These are phyloP conservation scores for Phyllosticta paracitricarpa DNA, from an alignment of 2,329 filamentous ascomycete genomes.

Conservation along the genomic window DNA sequence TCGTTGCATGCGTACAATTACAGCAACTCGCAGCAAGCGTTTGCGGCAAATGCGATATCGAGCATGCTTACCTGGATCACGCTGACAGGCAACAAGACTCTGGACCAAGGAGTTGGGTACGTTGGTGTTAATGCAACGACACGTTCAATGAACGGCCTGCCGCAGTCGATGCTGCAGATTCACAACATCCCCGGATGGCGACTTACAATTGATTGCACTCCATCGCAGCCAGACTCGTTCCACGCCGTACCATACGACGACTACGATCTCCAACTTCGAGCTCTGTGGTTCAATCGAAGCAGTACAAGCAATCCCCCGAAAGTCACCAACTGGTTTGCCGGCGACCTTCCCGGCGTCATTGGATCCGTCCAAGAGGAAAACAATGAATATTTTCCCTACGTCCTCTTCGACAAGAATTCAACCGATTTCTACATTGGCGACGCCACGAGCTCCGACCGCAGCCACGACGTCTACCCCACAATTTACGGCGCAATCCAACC, in stretches of 20 bases:
- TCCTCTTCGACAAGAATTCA: neutral
- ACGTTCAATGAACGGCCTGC: neutral
- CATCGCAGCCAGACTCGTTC: neutral
- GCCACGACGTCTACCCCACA: neutral
- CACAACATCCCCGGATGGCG: constrained; percentile 4
- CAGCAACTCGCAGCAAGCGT: neutral
- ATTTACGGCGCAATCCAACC: neutral
- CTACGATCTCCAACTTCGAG: neutral
- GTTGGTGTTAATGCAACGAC: constrained; percentile 2
- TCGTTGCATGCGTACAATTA: neutral
- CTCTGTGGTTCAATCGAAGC: neutral
- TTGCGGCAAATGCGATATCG: neutral
- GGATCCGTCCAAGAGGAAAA: neutral
- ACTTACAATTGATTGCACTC: constrained; percentile 3
- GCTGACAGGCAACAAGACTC: neutral
- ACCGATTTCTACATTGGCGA: neutral
- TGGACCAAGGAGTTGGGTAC: neutral
- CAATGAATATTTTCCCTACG: neutral
- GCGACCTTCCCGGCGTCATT: neutral
- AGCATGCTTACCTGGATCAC: constrained; percentile 3
- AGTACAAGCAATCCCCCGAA: neutral
- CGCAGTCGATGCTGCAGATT: neutral
- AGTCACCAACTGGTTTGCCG: neutral
- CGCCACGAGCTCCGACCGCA: neutral
- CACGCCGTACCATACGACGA: neutral